These are phyloP conservation scores for Aspergillus texensis DNA, from an alignment of 2,329 filamentous ascomycete genomes.

Conservation along the genomic window DNA sequence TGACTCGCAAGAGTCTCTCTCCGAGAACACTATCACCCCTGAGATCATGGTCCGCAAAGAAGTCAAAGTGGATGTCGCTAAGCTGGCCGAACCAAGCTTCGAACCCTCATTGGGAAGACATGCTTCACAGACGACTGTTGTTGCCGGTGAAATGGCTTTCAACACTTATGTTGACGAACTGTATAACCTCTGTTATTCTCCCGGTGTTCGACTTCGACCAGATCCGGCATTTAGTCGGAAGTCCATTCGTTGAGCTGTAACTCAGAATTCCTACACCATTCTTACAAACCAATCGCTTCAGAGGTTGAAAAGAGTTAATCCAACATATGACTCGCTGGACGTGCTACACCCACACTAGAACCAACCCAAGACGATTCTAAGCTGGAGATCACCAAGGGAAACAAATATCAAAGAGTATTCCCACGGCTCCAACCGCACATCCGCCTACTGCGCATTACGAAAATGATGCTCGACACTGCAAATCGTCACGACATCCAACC, in stretches of 20 bases:
- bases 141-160: slow-evolving; percentile 27
- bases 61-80: slow-evolving; percentile 57
- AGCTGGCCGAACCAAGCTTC: slow-evolving; percentile 25
- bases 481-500: background rate
- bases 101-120: slow-evolving; percentile 23
- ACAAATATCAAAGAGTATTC: background rate
- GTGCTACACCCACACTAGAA: background rate
- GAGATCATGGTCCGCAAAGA: slow-evolving; percentile 67
- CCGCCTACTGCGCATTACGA: background rate
- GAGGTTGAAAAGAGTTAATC: background rate
- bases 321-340: background rate
- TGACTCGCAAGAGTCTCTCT: slow-evolving; percentile 25
- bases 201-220: slow-evolving; percentile 30
- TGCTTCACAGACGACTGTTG: slow-evolving; percentile 27
- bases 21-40: slow-evolving; percentile 42
- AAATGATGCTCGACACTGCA: background rate
- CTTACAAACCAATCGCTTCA: background rate
- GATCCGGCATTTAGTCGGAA: slow-evolving; percentile 21
- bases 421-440: background rate
- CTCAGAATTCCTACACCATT: background rate
- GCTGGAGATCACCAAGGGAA: background rate
- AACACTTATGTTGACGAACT: slow-evolving; percentile 53
- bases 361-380: background rate
- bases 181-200: slow-evolving; percentile 40
- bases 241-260: background rate